These are phyloP conservation scores for Umbelopsis sp. DNA, from an alignment of 192 early-diverging fungal species.

Conservation along the genomic window DNA sequence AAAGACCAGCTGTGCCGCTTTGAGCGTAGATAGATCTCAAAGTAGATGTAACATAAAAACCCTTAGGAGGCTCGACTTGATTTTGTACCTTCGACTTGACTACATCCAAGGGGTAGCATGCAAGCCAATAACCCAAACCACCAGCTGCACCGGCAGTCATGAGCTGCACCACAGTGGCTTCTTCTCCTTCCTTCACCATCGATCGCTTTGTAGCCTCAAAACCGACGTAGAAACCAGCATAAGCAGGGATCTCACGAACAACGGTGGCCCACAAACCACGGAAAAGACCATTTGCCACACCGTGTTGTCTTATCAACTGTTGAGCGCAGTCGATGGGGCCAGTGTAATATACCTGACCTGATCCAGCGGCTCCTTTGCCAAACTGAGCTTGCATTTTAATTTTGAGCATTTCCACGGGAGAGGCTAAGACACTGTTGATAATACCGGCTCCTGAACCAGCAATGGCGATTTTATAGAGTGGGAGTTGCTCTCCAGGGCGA, in stretches of 20 bases:
- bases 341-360: conserved; percentile 28
- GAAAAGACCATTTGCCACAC: conserved; percentile 71
- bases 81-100: conserved; percentile 79
- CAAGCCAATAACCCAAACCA: conserved; percentile 81
- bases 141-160: conserved; percentile 83
- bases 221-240: conserved; percentile 85
- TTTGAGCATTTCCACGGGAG: conserved; percentile 95
- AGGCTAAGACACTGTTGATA: conserved; percentile 82
- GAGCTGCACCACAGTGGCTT: conserved; percentile 59
- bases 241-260: conserved; percentile 77
- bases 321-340: conserved; percentile 72
- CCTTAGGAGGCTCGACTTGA: conserved; percentile 58
- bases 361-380: conserved; percentile 39
- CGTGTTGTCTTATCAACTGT: conserved; percentile 67
- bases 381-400: conserved; percentile 92
- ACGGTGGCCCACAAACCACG: conserved; percentile 85
- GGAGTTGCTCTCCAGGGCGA: conserved; percentile 50
- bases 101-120: conserved; percentile 86
- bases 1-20: conserved; percentile 64
- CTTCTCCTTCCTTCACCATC: conserved; percentile 48
- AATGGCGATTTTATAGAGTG: conserved; percentile 72
- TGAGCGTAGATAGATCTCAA: conserved; percentile 55
- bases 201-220: conserved; percentile 82
- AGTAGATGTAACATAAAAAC: conserved; percentile 62
- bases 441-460: conserved; percentile 89